These are phyloP conservation scores for Phytopythium vexans DNA, from an alignment of 352 stramenopile genomes.

Conservation along the genomic window DNA sequence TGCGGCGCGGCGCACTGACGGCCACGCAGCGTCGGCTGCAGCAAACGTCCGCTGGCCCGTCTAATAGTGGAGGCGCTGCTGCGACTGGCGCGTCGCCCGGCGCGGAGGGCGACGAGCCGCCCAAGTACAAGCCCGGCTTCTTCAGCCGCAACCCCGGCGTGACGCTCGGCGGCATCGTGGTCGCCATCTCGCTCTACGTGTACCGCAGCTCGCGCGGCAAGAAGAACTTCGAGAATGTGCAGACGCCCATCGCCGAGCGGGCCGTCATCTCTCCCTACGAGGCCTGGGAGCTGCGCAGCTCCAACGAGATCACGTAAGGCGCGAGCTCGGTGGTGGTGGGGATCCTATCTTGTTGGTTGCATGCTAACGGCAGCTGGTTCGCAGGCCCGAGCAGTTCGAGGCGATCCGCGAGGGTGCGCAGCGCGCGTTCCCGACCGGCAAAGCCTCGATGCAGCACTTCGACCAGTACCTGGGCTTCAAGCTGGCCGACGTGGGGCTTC, in stretches of 20 bases:
- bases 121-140: constrained; percentile 82
- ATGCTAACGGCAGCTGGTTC: neutral
- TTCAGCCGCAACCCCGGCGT: constrained; percentile 86
- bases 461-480: constrained; percentile 78
- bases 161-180: constrained; percentile 62
- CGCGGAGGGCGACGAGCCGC: constrained; percentile 30
- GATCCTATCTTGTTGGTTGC: neutral
- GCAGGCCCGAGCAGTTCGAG: constrained; percentile 51
- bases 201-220: constrained; percentile 71
- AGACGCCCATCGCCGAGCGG: constrained; percentile 66
- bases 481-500: constrained; percentile 50
- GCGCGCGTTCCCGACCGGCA: constrained; percentile 58
- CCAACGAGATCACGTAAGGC: constrained; percentile 70
- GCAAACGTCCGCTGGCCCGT: neutral
- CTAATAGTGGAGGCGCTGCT: neutral
- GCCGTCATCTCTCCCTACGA: constrained; percentile 84
- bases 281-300: constrained; percentile 78
- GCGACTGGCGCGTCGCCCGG: neutral
- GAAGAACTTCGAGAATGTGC: constrained; percentile 75
- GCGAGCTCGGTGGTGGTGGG: constrained; percentile 1
- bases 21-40: neutral
- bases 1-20: too few relatives aligned
- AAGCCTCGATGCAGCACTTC: constrained; percentile 70
- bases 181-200: constrained; percentile 68
- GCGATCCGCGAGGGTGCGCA: constrained; percentile 40